Conservation (phyloP, 805 yeast species). For the Suhomyces kilbournensis region DNA sequence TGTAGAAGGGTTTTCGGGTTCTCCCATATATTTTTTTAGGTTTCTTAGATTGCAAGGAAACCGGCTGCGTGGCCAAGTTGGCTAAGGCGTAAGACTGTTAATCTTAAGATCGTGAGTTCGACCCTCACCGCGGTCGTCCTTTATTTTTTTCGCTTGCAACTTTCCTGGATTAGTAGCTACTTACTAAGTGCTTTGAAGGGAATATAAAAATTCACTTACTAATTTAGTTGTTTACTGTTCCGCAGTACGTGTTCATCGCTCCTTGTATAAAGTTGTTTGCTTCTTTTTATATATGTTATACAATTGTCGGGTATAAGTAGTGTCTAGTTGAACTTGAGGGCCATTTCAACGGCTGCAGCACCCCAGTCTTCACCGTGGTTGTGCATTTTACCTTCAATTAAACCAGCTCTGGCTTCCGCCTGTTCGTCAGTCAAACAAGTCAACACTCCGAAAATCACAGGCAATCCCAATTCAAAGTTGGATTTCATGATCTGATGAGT, state of each 20-base stretch:
- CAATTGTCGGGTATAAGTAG: not conserved
- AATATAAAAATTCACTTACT: too few species aligned
- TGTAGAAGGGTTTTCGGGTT: not conserved
- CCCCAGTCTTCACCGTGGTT: conserved; percentile 99
- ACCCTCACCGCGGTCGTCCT: conserved; percentile 18
- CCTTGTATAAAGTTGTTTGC: too few species aligned
- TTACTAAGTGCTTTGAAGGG: not conserved
- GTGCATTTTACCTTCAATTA: conserved; percentile 71
- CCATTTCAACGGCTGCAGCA: conserved; percentile 97
- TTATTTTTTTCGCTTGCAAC: too few species aligned
- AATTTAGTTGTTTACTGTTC: too few species aligned
- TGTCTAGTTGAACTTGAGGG: conserved; percentile 29
- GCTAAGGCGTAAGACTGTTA: conserved; percentile 20
- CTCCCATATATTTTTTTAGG: not conserved
- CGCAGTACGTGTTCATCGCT: too few species aligned
- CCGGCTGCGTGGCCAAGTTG: conserved; percentile 19
- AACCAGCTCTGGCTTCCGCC: conserved; percentile 89
- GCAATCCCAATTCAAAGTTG: conserved; percentile 65
- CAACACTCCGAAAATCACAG: conserved; percentile 89
- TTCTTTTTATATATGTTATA: not conserved
- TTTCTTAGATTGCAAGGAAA: not conserved
- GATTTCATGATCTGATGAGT: conserved; percentile 81
- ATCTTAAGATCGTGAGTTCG: conserved; percentile 20
- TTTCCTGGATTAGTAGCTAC: not conserved
- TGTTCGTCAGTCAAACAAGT: conserved; percentile 94